Base-by-base conservation (phyloP, 257 asterid genomes). In the Capsicum rhomboideum region DNA sequence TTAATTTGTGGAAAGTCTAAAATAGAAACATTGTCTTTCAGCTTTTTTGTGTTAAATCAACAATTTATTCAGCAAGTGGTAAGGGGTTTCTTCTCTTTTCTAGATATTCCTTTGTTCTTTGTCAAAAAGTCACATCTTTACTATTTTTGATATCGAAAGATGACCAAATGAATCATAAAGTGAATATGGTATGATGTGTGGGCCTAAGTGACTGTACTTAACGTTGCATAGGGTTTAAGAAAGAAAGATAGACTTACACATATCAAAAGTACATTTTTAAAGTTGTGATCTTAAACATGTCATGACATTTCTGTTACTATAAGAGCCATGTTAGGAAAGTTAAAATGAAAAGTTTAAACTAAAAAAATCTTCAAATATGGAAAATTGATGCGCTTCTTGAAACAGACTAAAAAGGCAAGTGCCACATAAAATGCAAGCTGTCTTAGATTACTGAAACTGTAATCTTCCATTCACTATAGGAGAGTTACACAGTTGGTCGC, bases 171-270 rank as follows among this genome's bases (percentile, higher is more conserved):
- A 74, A 44, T 74, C 58, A 44, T 44, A 74, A 21, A 44, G 37
- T 0, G 37, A 44, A 74, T 13, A n/a, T n/a, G n/a, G n/a, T n/a
- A n/a, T n/a, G n/a, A n/a, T 28, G 42, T 64, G 28, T 28, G 72
- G n/a, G 0, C 0, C n/a, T 11, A 56, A 28, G 6, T 64, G 44
- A 28, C 17, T 10, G 11, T 28, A 28, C 14, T 64, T 14, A n/a
- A 28, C 0, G 0, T 1, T 6, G 4, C 2, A 61, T 0, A 0
- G 0, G 12, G 4, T 28, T 64, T 28, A 26, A 4, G 4, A 63
- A 63, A 26, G 1, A 2, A 26, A 63, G 28, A 20, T 1, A 10
- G 1, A 63, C 20, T 12, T 26, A 20, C 69, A 7, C 4, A 1
- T 20, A 55, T 20, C 4, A 55, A 7, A 18, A 26, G n/a, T 8